Base-by-base conservation (phyloP, 495 filamentous ascomycete genomes). In the Jackrogersella minutella region DNA sequence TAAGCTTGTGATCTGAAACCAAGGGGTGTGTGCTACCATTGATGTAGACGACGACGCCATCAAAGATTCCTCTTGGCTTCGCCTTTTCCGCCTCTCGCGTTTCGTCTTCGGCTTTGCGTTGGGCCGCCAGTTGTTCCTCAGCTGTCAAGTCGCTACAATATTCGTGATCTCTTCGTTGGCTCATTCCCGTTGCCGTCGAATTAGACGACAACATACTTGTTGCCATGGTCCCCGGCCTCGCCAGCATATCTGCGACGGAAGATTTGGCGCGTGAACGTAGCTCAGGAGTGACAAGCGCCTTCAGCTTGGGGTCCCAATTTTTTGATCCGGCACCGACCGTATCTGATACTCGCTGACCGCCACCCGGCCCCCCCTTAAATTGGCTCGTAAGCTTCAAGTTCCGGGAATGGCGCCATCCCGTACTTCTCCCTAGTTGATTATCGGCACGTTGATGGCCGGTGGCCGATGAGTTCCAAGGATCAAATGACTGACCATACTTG, bases 1-100 rank as follows among this genome's bases (percentile, higher is more conserved):
- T 96, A 44, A 98, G 84, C 70, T 85, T 87, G 74, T 96, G 91
- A 78, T 99, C 93, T 0, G 90, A 93, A 43, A 99, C 85, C 11
- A 84, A 70, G 5, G 94, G 92, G 52, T 87, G 79, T 1, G 92
- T 97, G 52, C 90, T 91, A 53, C 93, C 94, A 77, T 97, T 97
- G 78, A 98, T 84, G 78, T 95, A 95, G 74, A 98, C 83, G 19
- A 82, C 84, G 22, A 91, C 79, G 14, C 84, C 83, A 46, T 82
- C 70, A 74, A 97, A 91, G 56, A 96, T 73, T 33, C 66, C 64
- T 22, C 60, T 71, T 22, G 69, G 64, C 14, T 59, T 62, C 11
- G 30, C 46, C 49, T 49, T 77, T 68, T 47, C 60, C 26, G 62
- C 58, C 26, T 73, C 68, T 58, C 58, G 73, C 33, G 56, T 63